A percentile compares a stretch with the other conserved stretches of the same genome.
phyloP scores from a whole-genome alignment of 2,329 filamentous ascomycete genomes.

The Aurifilum marmelostoma region DNA sequence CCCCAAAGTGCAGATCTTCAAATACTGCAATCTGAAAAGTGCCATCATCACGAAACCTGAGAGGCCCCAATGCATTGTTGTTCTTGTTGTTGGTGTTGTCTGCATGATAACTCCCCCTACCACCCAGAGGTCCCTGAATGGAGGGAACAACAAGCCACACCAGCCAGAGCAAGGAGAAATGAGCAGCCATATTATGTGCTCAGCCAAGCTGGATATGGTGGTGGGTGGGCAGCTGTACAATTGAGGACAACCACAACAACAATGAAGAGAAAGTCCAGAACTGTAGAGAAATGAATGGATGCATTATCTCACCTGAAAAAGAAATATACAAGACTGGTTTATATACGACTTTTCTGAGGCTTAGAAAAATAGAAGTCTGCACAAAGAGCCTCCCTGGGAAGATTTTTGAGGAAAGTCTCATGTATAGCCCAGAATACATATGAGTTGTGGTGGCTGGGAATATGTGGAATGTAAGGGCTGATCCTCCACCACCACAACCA shows the following conservation, averaged over 20 bases:
- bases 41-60: conserved; percentile 46
- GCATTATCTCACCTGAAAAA: not conserved
- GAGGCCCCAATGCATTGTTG: conserved; percentile 3
- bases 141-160: not conserved
- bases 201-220: not conserved
- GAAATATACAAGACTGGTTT: not conserved
- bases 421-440: not conserved
- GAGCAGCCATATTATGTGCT: not conserved
- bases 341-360: not conserved
- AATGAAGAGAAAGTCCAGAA: not conserved
- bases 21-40: conserved; percentile 63
- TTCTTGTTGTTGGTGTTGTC: not conserved
- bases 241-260: not conserved
- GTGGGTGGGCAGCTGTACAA: not conserved
- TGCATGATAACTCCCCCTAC: no score
- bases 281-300: not conserved
- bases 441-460: not conserved
- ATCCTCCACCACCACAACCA: not conserved
- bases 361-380: no score
- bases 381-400: not conserved
- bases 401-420: not conserved
- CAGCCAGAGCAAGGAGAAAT: not conserved
- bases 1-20: conserved; percentile 72
- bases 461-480: not conserved
- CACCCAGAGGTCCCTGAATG: not conserved